These are phyloP conservation scores for Phymatotrichopsis omnivora DNA, from an alignment of 2,329 filamentous ascomycete species.

Conservation along the genomic window DNA sequence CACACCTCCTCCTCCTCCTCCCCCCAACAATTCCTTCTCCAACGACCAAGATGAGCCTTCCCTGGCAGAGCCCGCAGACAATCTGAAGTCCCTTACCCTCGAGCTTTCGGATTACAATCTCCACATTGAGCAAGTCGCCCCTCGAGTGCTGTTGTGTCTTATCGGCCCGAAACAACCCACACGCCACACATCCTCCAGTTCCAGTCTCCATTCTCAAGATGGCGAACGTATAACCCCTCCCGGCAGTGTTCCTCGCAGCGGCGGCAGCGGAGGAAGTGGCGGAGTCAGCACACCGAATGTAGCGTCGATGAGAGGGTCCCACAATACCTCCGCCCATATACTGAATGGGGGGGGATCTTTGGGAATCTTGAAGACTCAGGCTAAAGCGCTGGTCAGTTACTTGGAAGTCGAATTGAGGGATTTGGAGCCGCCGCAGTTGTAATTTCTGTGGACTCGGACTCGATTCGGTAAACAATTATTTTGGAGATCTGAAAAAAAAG, in stretches of 20 bases:
- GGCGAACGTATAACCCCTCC: conserved; percentile 4
- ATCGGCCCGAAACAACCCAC: conserved; percentile 28
- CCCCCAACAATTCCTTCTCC: not conserved
- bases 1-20: conserved; percentile 1
- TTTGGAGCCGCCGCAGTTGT: conserved; percentile 31
- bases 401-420: conserved; percentile 30
- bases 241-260: not conserved
- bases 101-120: conserved; percentile 31
- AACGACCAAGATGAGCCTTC: conserved; percentile 1
- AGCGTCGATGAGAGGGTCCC: conserved; percentile 3
- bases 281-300: conserved; percentile 8
- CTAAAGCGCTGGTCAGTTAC: conserved; percentile 30
- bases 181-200: conserved; percentile 26
- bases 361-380: conserved; percentile 31
- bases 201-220: conserved; percentile 30
- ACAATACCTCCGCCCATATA: not conserved
- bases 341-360: conserved; percentile 20
- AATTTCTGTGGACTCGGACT: too few species aligned
- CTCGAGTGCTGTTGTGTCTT: conserved; percentile 29
- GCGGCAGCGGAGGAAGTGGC: conserved; percentile 8
- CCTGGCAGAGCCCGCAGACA: not conserved
- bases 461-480: too few species aligned
- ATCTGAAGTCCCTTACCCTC: conserved; percentile 30
- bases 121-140: conserved; percentile 29
- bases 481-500: too few species aligned